These are phyloP conservation scores for Pichia cephalocereana DNA, from an alignment of 805 yeast species.

Conservation along the genomic window DNA sequence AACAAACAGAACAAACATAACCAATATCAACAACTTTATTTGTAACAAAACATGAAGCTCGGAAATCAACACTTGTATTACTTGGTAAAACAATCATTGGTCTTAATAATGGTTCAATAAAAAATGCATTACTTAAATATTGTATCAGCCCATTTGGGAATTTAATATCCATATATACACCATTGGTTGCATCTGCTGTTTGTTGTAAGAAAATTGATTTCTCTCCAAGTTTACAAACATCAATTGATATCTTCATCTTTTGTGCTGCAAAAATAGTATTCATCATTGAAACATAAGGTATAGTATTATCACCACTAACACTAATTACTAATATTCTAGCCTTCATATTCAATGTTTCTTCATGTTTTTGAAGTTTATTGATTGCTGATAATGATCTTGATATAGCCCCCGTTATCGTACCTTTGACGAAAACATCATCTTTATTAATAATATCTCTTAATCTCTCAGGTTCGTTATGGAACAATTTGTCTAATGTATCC, in stretches of 20 bases:
- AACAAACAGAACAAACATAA: conserved; percentile 88
- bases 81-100: conserved; percentile 74
- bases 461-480: conserved; percentile 26
- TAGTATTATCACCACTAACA: conserved; percentile 63
- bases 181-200: conserved; percentile 91
- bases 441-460: conserved; percentile 15
- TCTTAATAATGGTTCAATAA: conserved; percentile 77
- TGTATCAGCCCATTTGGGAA: conserved; percentile 75
- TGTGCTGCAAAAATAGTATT: conserved; percentile 94
- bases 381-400: conserved; percentile 76
- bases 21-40: conserved; percentile 91
- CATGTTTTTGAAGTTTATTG: conserved; percentile 51
- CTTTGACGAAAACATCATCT: conserved; percentile 29
- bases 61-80: conserved; percentile 77
- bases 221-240: conserved; percentile 71
- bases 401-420: conserved; percentile 66
- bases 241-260: conserved; percentile 80
- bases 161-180: conserved; percentile 65
- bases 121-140: conserved; percentile 70
- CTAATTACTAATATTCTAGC: conserved; percentile 58
- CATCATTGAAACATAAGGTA: conserved; percentile 89
- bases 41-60: conserved; percentile 90
- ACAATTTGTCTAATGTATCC: conserved; percentile 42
- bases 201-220: conserved; percentile 85
- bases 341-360: conserved; percentile 38